Percentiles rank a stretch among this genome's conserved stretches.
Evolutionary conservation across 2,329 filamentous ascomycete genomes (phyloP).

Genomic region (Seiridium unicorne): DNA sequence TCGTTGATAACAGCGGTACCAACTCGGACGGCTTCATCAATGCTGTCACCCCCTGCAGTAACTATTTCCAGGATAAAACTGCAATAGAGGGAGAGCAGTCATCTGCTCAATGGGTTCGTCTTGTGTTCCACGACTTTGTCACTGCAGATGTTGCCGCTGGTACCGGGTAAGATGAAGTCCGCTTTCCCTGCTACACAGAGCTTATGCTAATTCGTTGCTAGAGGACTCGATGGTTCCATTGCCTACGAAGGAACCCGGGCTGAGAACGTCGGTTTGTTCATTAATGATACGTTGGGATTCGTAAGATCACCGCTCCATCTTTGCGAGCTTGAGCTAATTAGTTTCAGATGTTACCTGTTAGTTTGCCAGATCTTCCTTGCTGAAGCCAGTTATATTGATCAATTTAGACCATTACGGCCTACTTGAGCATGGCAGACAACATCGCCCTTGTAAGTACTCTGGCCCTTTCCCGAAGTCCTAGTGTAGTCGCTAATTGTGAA

Average conservation of each 20-base stretch:
- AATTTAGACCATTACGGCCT: slow-evolving; percentile 2
- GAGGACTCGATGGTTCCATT: slow-evolving; percentile 5
- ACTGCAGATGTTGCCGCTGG: slow-evolving; percentile 2
- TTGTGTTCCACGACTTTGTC: slow-evolving; percentile 1
- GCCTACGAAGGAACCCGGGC: slow-evolving; percentile 1
- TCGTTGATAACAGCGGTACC: slow-evolving; percentile 1
- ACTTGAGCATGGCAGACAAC: slow-evolving; percentile 6
- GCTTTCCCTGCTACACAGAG: no score
- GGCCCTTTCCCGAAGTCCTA: background rate
- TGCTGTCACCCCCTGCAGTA: background rate
- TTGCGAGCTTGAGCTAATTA: background rate
- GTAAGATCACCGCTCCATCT: background rate
- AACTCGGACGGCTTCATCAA: slow-evolving; percentile 2
- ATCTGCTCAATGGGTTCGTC: slow-evolving; percentile 1
- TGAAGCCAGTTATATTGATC: background rate
- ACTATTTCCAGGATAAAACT: background rate
- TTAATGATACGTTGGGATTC: slow-evolving; percentile 5
- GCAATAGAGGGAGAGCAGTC: slow-evolving; percentile 1
- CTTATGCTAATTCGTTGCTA: background rate
- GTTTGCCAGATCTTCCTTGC: background rate
- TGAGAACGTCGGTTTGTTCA: slow-evolving; percentile 2
- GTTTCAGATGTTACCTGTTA: slow-evolving; percentile 1
- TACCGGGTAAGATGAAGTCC: background rate
- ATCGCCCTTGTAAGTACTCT: background rate
- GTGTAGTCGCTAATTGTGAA: background rate